Base-by-base conservation (phyloP, 768 basidiomycete species). In the Lactarius trivialis region DNA sequence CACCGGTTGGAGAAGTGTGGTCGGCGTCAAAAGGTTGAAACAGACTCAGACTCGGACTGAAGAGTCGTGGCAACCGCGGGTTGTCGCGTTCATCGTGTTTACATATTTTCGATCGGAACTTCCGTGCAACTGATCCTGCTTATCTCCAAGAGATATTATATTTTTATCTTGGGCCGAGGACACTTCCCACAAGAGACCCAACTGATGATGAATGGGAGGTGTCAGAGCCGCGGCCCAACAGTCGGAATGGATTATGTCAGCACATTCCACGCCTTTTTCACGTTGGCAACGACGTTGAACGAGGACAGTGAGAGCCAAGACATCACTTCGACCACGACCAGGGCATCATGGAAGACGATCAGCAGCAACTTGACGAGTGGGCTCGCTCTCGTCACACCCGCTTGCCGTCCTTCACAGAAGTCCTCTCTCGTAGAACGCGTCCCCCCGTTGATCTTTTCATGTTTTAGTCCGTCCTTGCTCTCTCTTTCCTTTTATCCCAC, bases 391-490 rank as follows among this genome's bases (percentile, higher is more conserved):
- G 89, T 73, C 81, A 81, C 76, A 83, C 89, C 71, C 83, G 90
- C 70, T 79, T 93, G 15, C 91, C 90, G n/a, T 86, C 91, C 33
- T 91, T 93, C 70, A 84, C 85, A 26, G 93, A 98, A 77, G 94
- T 98, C 53, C 81, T 98, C 32, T 90, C 90, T 21, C 81, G 96
- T 68, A 82, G 89, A 71, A 97, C 96, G 36, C 78, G 91, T 64
- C 93, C 97, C 0, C 97, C 97, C 21, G 93, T 99, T 34, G 97
- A 99, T 78, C 81, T 99, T 58, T 99, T 97, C 80, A 96, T 95
- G 89, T 96, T 97, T 79, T 96, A 96, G 94, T 97, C 71, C 75
- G 91, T 89, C 17, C 48, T 17, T 50, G 4, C 28, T 58, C 63
- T 68, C 63, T 60, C 39, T 39, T 51, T 24, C 49, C 12, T 48